Conservation (phyloP, 306 rosid genomes). For the Prinsepia uniflora region DNA sequence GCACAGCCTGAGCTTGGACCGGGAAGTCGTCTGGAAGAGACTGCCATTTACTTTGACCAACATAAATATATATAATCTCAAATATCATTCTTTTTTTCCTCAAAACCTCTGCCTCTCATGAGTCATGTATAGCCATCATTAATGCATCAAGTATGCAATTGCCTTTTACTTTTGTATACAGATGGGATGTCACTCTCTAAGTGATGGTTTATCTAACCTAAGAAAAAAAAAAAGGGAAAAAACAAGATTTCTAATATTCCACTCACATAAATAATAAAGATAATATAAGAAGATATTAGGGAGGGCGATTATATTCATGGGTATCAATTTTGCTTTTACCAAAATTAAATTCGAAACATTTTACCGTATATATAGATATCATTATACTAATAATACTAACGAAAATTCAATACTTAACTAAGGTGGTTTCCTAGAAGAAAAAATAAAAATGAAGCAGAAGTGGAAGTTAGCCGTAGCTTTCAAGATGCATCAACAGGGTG, state of each 20-base stretch:
- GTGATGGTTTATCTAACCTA: slow-evolving; percentile 2
- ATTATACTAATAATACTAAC: too few relatives aligned
- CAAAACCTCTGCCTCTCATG: not conserved
- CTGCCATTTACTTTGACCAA: slow-evolving; percentile 10
- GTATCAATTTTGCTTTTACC: too few relatives aligned
- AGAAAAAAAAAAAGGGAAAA: not conserved
- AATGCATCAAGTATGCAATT: not conserved
- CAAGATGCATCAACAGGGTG: not conserved
- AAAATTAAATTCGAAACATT: too few relatives aligned
- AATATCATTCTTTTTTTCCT: not conserved
- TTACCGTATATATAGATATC: too few relatives aligned
- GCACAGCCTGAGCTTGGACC: not conserved
- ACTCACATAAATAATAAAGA: too few relatives aligned
- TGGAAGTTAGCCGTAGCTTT: not conserved
- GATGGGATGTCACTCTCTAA: slow-evolving; percentile 28
- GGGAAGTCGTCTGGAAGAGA: not conserved
- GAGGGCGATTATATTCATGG: too few relatives aligned
- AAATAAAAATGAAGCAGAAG: not conserved
- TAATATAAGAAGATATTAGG: too few relatives aligned
- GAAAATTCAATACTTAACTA: too few relatives aligned
- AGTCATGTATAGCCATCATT: slow-evolving; percentile 17
- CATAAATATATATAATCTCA: not conserved
- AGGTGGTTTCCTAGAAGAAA: not conserved
- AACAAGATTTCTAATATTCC: too few relatives aligned
- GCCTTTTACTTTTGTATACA: slow-evolving; percentile 10